A percentile compares a stretch with the other conserved stretches of the same genome.
Conservation (phyloP, 2,329 filamentous ascomycete genomes). For the Zymoseptoria crescenta region DNA sequence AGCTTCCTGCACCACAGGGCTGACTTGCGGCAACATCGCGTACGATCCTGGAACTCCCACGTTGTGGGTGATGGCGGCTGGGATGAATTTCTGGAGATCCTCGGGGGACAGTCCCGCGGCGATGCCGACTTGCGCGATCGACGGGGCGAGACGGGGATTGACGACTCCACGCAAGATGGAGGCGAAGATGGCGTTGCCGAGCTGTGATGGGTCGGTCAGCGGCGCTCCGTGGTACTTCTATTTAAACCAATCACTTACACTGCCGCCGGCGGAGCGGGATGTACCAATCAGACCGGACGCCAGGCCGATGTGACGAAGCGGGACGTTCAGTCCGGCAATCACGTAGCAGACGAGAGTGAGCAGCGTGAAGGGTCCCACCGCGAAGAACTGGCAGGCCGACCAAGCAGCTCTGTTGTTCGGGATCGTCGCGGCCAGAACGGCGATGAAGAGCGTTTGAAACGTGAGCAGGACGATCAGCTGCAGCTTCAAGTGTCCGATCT, state of each 20-base stretch:
- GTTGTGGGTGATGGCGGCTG: background rate
- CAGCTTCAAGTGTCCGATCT: background rate
- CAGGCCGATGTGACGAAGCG: background rate
- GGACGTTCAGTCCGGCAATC: background rate
- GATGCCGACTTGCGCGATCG: background rate
- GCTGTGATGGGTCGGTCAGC: background rate
- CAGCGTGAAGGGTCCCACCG: background rate
- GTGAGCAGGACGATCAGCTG: background rate
- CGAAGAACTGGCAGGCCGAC: background rate
- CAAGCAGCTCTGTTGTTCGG: background rate
- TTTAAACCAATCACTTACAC: background rate
- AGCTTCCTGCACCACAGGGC: background rate
- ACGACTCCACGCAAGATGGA: background rate
- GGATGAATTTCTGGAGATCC: background rate
- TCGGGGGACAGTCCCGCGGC: background rate
- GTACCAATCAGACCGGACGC: background rate
- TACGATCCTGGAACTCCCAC: background rate
- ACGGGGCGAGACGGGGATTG: background rate
- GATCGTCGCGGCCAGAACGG: background rate
- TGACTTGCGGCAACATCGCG: background rate
- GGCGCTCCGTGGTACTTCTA: background rate
- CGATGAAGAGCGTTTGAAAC: background rate
- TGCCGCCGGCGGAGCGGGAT: background rate
- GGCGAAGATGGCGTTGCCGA: background rate
- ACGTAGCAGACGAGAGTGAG: background rate